These are phyloP conservation scores for Coemansia sp. DNA, from an alignment of 192 early-diverging fungal species.

Conservation along the genomic window DNA sequence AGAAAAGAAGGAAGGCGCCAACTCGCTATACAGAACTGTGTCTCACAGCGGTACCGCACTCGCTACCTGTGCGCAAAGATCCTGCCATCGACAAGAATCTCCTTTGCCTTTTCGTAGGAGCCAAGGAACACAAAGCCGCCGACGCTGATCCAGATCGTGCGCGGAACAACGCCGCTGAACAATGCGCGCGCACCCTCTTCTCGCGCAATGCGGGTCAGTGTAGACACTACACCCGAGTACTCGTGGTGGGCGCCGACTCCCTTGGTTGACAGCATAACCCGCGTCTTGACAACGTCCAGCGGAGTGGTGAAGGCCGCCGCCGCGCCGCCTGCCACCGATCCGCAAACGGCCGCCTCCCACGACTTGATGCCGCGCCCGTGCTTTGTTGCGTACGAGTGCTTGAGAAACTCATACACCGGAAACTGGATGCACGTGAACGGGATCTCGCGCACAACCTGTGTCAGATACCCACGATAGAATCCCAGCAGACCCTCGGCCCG, in stretches of 20 bases:
- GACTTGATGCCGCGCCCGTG: conserved; percentile 61
- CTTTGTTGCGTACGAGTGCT: conserved; percentile 58
- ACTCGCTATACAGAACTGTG: too few relatives aligned
- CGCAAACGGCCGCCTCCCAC: conserved; percentile 84
- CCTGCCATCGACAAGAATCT: conserved; percentile 25
- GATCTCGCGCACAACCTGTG: conserved; percentile 93
- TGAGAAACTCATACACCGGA: conserved; percentile 90
- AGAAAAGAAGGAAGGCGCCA: too few relatives aligned
- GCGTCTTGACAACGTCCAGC: conserved; percentile 93
- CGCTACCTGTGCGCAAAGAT: conserved; percentile 19
- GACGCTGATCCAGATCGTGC: conserved; percentile 93
- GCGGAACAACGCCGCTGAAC: conserved; percentile 89
- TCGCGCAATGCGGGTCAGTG: conserved; percentile 69
- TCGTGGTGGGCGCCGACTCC: conserved; percentile 39
- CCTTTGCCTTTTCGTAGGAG: conserved; percentile 82
- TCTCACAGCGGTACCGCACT: too few relatives aligned
- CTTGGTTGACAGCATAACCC: conserved; percentile 87
- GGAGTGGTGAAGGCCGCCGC: conserved; percentile 93
- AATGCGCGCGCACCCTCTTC: conserved; percentile 79
- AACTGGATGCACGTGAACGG: conserved; percentile 98
- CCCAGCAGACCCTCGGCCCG: conserved; percentile 74
- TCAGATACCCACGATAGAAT: conserved; percentile 90
- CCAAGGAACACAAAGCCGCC: conserved; percentile 96
- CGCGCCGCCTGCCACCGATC: conserved; percentile 83
- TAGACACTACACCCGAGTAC: conserved; percentile 70